phyloP scores from a whole-genome alignment of 1,139 yeast species.

The Barnettozyma hawaiiensis region DNA sequence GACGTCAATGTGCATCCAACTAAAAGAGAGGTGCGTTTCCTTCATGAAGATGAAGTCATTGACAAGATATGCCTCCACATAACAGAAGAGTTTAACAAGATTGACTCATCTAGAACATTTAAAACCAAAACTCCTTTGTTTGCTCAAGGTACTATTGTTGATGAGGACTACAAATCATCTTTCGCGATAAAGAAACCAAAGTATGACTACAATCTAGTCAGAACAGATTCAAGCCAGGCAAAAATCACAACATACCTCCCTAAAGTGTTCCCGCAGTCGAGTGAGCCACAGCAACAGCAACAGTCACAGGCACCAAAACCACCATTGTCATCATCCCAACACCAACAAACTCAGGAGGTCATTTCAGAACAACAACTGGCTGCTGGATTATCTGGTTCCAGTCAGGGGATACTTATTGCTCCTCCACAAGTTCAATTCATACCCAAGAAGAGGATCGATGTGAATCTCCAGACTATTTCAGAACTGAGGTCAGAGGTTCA shows the following conservation, averaged over 20 bases:
- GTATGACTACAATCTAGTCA: slow-evolving; percentile 60
- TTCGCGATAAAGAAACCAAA: slow-evolving; percentile 21
- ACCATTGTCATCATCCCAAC: too few species aligned
- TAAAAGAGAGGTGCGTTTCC: slow-evolving; percentile 82
- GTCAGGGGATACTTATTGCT: neutral
- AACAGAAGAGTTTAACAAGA: slow-evolving; percentile 46
- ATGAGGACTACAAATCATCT: slow-evolving; percentile 6
- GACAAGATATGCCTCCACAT: slow-evolving; percentile 49
- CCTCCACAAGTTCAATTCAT: slow-evolving; percentile 3
- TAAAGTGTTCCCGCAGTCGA: slow-evolving; percentile 12
- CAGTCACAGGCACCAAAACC: too few species aligned
- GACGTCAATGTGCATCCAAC: slow-evolving; percentile 98
- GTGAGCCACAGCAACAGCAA: neutral
- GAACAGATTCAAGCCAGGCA: slow-evolving; percentile 70
- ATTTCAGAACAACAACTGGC: neutral
- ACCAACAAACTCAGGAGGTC: neutral
- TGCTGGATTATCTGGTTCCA: neutral
- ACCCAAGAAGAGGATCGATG: slow-evolving; percentile 29
- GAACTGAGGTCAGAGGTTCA: slow-evolving; percentile 50
- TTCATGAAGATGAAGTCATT: slow-evolving; percentile 81
- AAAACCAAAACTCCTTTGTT: slow-evolving; percentile 51
- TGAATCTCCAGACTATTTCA: slow-evolving; percentile 54
- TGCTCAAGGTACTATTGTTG: slow-evolving; percentile 7
- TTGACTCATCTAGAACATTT: slow-evolving; percentile 67
- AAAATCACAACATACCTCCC: slow-evolving; percentile 45